A percentile compares a stretch with the other conserved stretches of the same genome.
phyloP scores from a whole-genome alignment of 192 early-diverging fungal species.

The Coemansia sp. region DNA sequence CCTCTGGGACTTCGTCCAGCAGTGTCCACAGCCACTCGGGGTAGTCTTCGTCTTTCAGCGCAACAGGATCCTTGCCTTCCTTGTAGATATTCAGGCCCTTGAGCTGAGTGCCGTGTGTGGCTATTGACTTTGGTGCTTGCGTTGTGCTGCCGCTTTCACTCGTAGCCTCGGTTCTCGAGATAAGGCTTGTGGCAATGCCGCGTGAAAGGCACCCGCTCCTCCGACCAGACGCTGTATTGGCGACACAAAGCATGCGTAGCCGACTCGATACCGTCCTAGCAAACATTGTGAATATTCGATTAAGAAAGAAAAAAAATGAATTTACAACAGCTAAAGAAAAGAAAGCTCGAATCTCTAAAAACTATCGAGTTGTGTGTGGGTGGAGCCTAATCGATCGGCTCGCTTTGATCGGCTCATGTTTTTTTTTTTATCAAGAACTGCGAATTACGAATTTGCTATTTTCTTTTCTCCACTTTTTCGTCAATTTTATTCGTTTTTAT shows the following conservation, averaged over 20 bases:
- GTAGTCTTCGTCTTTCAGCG: conserved; percentile 82
- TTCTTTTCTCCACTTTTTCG: background rate
- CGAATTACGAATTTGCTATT: background rate
- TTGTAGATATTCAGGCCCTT: conserved; percentile 87
- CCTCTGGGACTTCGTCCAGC: conserved; percentile 57
- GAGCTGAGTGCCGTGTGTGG: conserved; percentile 74
- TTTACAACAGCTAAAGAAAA: background rate
- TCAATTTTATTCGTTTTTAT: background rate
- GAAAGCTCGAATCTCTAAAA: background rate
- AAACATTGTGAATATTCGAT: background rate
- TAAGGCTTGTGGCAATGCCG: conserved; percentile 1
- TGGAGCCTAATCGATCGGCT: background rate
- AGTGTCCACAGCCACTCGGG: conserved; percentile 95
- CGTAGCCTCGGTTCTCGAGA: conserved; percentile 2
- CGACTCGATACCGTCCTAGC: conserved; percentile 1
- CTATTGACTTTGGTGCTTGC: conserved; percentile 55
- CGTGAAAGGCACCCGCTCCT: background rate
- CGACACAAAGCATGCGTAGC: background rate
- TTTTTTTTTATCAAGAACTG: background rate
- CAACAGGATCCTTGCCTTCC: conserved; percentile 82
- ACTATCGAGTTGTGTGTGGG: background rate
- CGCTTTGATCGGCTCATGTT: background rate
- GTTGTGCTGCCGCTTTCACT: background rate
- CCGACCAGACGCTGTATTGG: background rate
- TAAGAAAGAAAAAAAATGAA: conserved; percentile 1